These are phyloP conservation scores for Mycogone perniciosa DNA, from an alignment of 2,329 filamentous ascomycete genomes.

Conservation along the genomic window DNA sequence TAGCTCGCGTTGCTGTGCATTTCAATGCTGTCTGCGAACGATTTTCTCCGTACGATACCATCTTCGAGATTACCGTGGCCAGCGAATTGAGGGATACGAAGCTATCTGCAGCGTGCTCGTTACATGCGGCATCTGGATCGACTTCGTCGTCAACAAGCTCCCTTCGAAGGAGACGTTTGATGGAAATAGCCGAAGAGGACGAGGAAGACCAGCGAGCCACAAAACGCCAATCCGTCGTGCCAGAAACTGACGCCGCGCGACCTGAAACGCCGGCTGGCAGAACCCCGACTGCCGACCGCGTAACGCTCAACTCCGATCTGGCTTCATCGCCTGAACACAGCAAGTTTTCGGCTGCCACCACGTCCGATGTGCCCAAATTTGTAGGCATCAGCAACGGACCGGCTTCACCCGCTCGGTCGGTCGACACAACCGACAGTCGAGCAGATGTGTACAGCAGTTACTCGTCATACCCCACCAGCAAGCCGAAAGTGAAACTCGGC, in stretches of 20 bases:
- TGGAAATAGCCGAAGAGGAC: constrained; percentile 91
- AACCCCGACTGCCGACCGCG: constrained; percentile 26
- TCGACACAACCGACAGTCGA: constrained; percentile 40
- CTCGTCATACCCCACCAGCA: constrained; percentile 46
- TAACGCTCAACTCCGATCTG: constrained; percentile 47
- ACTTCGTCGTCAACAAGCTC: constrained; percentile 81
- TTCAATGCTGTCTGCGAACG: constrained; percentile 61
- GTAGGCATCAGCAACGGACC: constrained; percentile 40
- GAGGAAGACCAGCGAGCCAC: constrained; percentile 63
- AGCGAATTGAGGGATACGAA: constrained; percentile 82
- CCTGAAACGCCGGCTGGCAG: constrained; percentile 24
- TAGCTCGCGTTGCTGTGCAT: constrained; percentile 76
- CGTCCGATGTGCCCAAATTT: constrained; percentile 46
- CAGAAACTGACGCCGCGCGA: constrained; percentile 33
- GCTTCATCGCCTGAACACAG: constrained; percentile 44
- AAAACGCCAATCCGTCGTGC: constrained; percentile 52
- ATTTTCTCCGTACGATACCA: constrained; percentile 81
- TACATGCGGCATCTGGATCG: constrained; percentile 82
- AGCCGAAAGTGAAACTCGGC: constrained; percentile 82
- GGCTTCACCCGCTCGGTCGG: constrained; percentile 38
- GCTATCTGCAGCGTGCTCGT: constrained; percentile 78
- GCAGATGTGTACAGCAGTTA: constrained; percentile 46
- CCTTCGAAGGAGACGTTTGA: constrained; percentile 66
- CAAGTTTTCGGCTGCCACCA: constrained; percentile 41
- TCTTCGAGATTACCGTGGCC: constrained; percentile 67